phyloP scores from a whole-genome alignment of 331 rosid species.

The Quercus lobata region DNA sequence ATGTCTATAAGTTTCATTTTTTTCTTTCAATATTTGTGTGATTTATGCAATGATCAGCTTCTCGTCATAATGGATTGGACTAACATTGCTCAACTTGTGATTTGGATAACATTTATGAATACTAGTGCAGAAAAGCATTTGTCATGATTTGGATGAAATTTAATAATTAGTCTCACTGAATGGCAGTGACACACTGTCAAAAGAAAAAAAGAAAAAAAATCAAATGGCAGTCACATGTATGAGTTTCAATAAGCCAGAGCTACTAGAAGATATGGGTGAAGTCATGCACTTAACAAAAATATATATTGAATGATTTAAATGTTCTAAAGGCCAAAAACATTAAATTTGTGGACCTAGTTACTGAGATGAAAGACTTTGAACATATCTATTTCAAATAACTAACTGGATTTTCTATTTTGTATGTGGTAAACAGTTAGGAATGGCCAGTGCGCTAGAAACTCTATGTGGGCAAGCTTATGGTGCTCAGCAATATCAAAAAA shows the following conservation, averaged over 20 bases:
- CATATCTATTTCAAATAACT: not conserved
- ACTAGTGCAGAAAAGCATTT: not conserved
- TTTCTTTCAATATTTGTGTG: not conserved
- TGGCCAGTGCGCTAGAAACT: constrained; percentile 73
- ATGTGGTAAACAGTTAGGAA: constrained; percentile 38
- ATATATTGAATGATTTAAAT: not conserved
- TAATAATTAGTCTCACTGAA: not conserved
- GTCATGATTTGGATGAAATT: not conserved
- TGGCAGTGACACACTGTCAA: not conserved
- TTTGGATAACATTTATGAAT: not conserved
- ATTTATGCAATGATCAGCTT: not conserved
- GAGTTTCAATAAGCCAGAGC: not conserved
- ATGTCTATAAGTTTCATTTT: not conserved
- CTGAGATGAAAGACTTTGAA: not conserved
- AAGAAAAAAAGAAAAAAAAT: too few species aligned
- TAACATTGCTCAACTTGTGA: not conserved
- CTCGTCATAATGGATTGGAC: too few species aligned
- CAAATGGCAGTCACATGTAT: not conserved
- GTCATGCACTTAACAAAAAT: too few species aligned
- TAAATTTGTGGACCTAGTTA: not conserved
- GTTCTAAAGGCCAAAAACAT: not conserved
- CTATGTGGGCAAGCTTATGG: constrained; percentile 74
- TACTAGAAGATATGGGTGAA: not conserved
- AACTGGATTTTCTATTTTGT: constrained; percentile 3
- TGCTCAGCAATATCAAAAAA: constrained; percentile 48